phyloP scores from a whole-genome alignment of 805 yeast species.

The Saturnispora silvae region DNA sequence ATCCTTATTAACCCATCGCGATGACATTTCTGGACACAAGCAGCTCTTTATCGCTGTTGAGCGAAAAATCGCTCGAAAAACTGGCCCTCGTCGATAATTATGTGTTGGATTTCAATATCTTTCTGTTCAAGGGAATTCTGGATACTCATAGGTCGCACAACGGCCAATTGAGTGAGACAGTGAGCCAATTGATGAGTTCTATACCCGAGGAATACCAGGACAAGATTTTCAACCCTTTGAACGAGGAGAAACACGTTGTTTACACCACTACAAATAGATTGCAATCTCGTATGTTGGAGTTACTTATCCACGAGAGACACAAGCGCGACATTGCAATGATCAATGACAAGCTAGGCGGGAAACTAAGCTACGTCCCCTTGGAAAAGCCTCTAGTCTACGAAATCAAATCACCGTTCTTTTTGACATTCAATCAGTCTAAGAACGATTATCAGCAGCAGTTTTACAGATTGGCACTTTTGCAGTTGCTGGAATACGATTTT shows the following conservation, averaged over 20 bases:
- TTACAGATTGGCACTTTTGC: conserved; percentile 25
- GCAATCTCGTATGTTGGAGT: conserved; percentile 25
- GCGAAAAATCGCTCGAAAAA: conserved; percentile 9
- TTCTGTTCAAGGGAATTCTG: conserved; percentile 25
- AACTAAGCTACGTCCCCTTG: conserved; percentile 18
- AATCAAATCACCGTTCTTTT: conserved; percentile 25
- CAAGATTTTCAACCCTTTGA: conserved; percentile 18
- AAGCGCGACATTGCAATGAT: conserved; percentile 24
- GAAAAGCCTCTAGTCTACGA: conserved; percentile 24
- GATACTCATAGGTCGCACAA: conserved; percentile 15
- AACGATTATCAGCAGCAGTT: conserved; percentile 21
- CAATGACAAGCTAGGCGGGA: conserved; percentile 17
- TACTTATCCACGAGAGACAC: conserved; percentile 28
- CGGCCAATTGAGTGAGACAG: conserved; percentile 16
- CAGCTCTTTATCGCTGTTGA: conserved; percentile 9
- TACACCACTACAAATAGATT: conserved; percentile 25
- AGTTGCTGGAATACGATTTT: conserved; percentile 28
- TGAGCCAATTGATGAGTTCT: conserved; percentile 14
- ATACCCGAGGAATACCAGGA: conserved; percentile 19
- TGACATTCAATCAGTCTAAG: conserved; percentile 15
- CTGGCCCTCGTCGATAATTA: conserved; percentile 26
- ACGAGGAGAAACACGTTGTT: conserved; percentile 9
- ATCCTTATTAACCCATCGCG: no score
- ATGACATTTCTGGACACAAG: conserved; percentile 5
- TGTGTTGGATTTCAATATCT: conserved; percentile 30